Evolutionary conservation across 306 rosid genomes (phyloP).

Genomic region (Ochetophila trinervis): DNA sequence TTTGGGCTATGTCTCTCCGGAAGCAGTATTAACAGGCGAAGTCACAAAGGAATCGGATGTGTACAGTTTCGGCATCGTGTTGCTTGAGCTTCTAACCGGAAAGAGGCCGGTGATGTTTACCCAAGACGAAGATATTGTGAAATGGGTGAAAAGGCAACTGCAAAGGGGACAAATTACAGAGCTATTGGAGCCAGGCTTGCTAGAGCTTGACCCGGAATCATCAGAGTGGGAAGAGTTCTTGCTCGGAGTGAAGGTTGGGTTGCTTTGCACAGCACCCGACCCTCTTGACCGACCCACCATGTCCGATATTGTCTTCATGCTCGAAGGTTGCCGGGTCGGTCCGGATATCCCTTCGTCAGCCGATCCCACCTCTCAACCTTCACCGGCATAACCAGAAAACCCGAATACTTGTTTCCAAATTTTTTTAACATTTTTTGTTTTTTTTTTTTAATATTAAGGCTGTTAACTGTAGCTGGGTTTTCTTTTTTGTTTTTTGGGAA

Average conservation of each 20-base stretch:
- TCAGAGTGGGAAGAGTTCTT: conserved; percentile 97
- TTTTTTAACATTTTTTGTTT: neutral
- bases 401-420: neutral
- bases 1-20: conserved; percentile 78
- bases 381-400: conserved; percentile 47
- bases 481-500: conserved; percentile 5
- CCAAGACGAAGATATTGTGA: conserved; percentile 88
- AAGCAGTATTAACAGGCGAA: conserved; percentile 75
- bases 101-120: conserved; percentile 89
- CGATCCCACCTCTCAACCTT: conserved; percentile 78
- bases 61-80: conserved; percentile 83
- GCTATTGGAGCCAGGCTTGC: conserved; percentile 82
- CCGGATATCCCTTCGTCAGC: conserved; percentile 91
- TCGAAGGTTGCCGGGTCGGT: conserved; percentile 93
- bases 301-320: conserved; percentile 98
- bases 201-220: conserved; percentile 91
- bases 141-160: conserved; percentile 90
- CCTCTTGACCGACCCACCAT: conserved; percentile 89
- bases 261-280: conserved; percentile 92
- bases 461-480: conserved; percentile 29
- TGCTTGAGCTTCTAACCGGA: conserved; percentile 80
- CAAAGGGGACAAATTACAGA: conserved; percentile 89
- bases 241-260: conserved; percentile 85
- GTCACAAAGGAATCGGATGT: conserved; percentile 81
- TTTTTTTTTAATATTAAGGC: conserved; percentile 3